A percentile compares a stretch with the other conserved stretches of the same genome.
phyloP scores from a whole-genome alignment of 2,329 filamentous ascomycete genomes.

The Xylariaceae sp. region DNA sequence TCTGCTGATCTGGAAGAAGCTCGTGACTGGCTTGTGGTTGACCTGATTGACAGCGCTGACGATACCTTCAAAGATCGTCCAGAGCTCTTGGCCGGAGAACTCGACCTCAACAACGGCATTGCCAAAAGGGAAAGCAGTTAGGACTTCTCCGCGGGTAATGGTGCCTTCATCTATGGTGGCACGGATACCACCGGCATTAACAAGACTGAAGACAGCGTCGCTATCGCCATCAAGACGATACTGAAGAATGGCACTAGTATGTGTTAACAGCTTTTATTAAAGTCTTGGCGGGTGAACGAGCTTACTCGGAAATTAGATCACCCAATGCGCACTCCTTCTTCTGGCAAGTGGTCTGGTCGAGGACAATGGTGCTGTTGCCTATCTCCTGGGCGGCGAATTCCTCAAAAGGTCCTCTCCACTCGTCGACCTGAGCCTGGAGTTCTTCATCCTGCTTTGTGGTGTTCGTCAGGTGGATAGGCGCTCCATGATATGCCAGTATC shows the following conservation, averaged over 20 bases:
- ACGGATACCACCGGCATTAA: constrained; percentile 70
- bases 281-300: constrained; percentile 2
- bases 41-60: constrained; percentile 61
- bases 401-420: constrained; percentile 68
- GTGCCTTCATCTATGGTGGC: constrained; percentile 66
- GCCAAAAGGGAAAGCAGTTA: constrained; percentile 70
- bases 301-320: constrained; percentile 59
- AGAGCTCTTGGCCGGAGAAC: constrained; percentile 60
- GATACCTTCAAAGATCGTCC: constrained; percentile 65
- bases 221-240: constrained; percentile 61
- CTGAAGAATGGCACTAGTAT: constrained; percentile 62
- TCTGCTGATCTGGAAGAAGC: constrained; percentile 66
- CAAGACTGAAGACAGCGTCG: constrained; percentile 61
- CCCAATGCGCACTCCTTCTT: constrained; percentile 64
- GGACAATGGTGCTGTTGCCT: constrained; percentile 58
- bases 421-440: constrained; percentile 63
- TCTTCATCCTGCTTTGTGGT: constrained; percentile 61
- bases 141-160: constrained; percentile 68
- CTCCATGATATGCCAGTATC: constrained; percentile 68
- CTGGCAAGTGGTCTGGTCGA: constrained; percentile 67
- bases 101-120: constrained; percentile 67
- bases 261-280: constrained; percentile 36
- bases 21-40: constrained; percentile 60
- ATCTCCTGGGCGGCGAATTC: constrained; percentile 64
- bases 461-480: constrained; percentile 69